Percentiles rank a stretch among this genome's conserved stretches.
phyloP scores from a whole-genome alignment of 2,329 filamentous ascomycete species.

The Lasiodiplodia sp. region DNA sequence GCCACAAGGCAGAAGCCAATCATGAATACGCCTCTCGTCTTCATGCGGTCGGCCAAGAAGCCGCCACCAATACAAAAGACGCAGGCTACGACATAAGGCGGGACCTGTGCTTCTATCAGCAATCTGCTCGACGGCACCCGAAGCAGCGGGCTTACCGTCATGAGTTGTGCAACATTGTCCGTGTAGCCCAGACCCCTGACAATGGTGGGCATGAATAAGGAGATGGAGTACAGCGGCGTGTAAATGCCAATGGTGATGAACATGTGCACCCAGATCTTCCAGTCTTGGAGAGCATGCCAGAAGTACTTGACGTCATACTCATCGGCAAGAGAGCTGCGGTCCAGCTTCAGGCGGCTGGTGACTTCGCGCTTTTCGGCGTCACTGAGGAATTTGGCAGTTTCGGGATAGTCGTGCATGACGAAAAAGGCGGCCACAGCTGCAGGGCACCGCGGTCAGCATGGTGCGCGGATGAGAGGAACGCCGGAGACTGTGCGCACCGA shows the following conservation, averaged over 20 bases:
- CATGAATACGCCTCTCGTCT: slow-evolving; percentile 23
- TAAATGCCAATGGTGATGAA: slow-evolving; percentile 50
- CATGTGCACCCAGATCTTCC: slow-evolving; percentile 54
- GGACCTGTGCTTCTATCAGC: slow-evolving; percentile 43
- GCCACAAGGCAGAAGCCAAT: slow-evolving; percentile 11
- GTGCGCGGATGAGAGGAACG: too few relatives aligned
- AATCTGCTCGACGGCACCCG: not conserved
- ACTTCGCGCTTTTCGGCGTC: slow-evolving; percentile 54
- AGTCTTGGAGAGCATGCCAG: slow-evolving; percentile 48
- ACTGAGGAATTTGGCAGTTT: slow-evolving; percentile 64
- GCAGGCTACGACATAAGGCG: slow-evolving; percentile 64
- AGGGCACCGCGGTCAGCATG: not conserved
- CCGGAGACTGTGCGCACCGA: slow-evolving; percentile 33
- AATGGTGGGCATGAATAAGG: slow-evolving; percentile 63
- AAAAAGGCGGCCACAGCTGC: slow-evolving; percentile 45
- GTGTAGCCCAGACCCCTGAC: slow-evolving; percentile 70
- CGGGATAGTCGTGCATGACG: slow-evolving; percentile 67
- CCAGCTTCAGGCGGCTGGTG: slow-evolving; percentile 51
- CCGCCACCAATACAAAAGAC: slow-evolving; percentile 44
- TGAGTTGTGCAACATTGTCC: slow-evolving; percentile 65
- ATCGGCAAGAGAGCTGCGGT: slow-evolving; percentile 43
- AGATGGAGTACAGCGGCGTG: slow-evolving; percentile 54
- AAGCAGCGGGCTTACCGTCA: slow-evolving; percentile 54
- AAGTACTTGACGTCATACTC: slow-evolving; percentile 49
- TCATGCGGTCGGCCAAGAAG: slow-evolving; percentile 39